Evolutionary conservation across 805 yeast genomes (phyloP).

Genomic region (Nakazawaea molendinolei): DNA sequence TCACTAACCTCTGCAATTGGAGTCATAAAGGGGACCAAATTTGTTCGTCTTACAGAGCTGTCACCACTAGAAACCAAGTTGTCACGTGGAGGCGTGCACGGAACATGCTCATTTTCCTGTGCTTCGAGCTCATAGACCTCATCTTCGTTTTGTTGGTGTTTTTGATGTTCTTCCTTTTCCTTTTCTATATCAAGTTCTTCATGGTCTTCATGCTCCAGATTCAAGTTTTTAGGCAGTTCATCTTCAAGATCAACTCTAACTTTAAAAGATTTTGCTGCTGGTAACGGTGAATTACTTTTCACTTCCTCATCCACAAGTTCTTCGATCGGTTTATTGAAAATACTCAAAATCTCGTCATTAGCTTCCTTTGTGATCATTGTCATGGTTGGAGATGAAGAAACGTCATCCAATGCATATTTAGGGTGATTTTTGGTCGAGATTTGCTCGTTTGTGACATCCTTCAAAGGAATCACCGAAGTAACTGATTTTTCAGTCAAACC

Average conservation of each 20-base stretch:
- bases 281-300: no score
- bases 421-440: no score
- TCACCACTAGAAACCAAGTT: background rate
- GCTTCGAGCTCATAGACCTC: background rate
- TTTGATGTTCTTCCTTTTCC: no score
- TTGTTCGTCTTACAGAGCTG: constrained; percentile 6
- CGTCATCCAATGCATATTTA: background rate
- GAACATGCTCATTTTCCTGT: background rate
- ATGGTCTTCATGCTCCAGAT: no score
- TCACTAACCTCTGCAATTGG: constrained; percentile 15
- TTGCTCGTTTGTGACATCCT: constrained; percentile 2
- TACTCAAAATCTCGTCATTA: constrained; percentile 60
- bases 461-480: constrained; percentile 1
- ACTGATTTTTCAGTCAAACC: background rate
- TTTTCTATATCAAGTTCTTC: no score
- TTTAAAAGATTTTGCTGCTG: background rate
- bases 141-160: no score
- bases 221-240: no score
- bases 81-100: background rate
- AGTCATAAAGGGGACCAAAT: constrained; percentile 12
- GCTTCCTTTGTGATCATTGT: constrained; percentile 75
- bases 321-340: constrained; percentile 58
- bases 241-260: background rate
- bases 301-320: no score
- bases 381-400: constrained; percentile 67